Evolutionary conservation across 2,329 filamentous ascomycete genomes (phyloP).

Genomic region (Aspergillus phoenicis): DNA sequence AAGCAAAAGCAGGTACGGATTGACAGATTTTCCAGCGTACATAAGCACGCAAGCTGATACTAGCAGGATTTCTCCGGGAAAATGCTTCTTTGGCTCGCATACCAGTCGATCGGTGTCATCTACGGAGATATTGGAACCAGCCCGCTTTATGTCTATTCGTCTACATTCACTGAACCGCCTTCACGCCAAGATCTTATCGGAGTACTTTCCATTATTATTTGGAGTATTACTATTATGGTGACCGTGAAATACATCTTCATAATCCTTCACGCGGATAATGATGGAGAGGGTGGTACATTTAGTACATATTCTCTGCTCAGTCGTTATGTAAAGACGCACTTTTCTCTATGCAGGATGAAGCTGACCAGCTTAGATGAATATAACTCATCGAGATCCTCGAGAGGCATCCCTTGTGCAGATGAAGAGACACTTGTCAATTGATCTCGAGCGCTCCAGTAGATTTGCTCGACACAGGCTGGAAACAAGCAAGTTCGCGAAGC

Average conservation of each 20-base stretch:
- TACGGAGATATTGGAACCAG: constrained; percentile 64
- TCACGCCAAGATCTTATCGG: constrained; percentile 54
- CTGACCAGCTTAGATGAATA: constrained; percentile 47
- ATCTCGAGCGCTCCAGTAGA: constrained; percentile 48
- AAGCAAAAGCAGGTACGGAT: constrained; percentile 1
- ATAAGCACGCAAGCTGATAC: not conserved
- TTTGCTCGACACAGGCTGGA: constrained; percentile 52
- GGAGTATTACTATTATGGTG: constrained; percentile 59
- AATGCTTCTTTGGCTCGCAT: constrained; percentile 47
- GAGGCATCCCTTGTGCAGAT: constrained; percentile 52
- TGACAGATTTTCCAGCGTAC: not conserved
- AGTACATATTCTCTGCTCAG: constrained; percentile 56
- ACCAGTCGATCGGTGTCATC: constrained; percentile 60
- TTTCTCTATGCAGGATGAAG: not conserved
- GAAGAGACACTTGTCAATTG: constrained; percentile 48
- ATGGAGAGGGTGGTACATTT: constrained; percentile 62
- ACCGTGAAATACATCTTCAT: constrained; percentile 60
- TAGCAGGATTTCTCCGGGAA: constrained; percentile 15
- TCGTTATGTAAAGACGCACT: constrained; percentile 47
- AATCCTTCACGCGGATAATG: constrained; percentile 57
- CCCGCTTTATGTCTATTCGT: constrained; percentile 61
- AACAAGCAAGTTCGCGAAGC: constrained; percentile 48
- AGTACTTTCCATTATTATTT: constrained; percentile 58
- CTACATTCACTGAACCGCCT: constrained; percentile 52
- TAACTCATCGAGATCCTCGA: constrained; percentile 56